Percentiles rank a stretch among this genome's conserved stretches.
These are phyloP conservation scores for Aspergillus fumigatiaffinis DNA, from an alignment of 2,329 filamentous ascomycete species.

Conservation along the genomic window DNA sequence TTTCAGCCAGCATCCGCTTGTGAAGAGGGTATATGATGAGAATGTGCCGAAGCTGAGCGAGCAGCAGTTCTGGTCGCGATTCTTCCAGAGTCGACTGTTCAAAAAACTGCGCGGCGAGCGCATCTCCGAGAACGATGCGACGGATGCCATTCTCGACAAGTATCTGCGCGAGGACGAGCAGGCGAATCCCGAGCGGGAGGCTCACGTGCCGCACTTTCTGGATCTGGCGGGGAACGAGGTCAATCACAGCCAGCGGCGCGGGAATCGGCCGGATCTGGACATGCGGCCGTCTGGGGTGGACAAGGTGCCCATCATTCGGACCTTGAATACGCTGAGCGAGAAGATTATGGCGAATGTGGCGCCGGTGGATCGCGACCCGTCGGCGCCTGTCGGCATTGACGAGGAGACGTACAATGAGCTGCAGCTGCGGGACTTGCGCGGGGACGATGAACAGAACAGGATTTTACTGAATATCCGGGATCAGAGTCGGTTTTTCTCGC, in stretches of 20 bases:
- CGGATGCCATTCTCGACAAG: constrained; percentile 77
- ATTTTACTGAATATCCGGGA: constrained; percentile 86
- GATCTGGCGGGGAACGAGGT: constrained; percentile 93
- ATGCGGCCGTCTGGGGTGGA: constrained; percentile 73
- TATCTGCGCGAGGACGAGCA: constrained; percentile 73
- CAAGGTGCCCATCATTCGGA: constrained; percentile 83
- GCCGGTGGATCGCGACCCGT: constrained; percentile 67
- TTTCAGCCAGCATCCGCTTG: constrained; percentile 85
- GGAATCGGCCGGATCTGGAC: constrained; percentile 83
- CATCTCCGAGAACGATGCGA: constrained; percentile 70
- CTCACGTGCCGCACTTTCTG: constrained; percentile 80
- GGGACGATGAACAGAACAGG: constrained; percentile 67
- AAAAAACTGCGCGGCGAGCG: constrained; percentile 91
- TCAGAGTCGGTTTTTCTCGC: constrained; percentile 75
- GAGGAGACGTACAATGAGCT: constrained; percentile 72
- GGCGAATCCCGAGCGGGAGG: constrained; percentile 44
- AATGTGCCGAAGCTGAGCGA: constrained; percentile 79
- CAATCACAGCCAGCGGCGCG: constrained; percentile 80
- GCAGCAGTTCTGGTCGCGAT: constrained; percentile 84
- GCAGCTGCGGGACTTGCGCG: constrained; percentile 73
- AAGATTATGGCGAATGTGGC: constrained; percentile 88
- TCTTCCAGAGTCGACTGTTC: constrained; percentile 85
- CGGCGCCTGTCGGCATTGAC: constrained; percentile 63
- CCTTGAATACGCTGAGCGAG: constrained; percentile 84
- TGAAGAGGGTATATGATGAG: constrained; percentile 88